Base-by-base conservation (phyloP, 805 yeast species). In the Starmerella lactis-condensi region DNA sequence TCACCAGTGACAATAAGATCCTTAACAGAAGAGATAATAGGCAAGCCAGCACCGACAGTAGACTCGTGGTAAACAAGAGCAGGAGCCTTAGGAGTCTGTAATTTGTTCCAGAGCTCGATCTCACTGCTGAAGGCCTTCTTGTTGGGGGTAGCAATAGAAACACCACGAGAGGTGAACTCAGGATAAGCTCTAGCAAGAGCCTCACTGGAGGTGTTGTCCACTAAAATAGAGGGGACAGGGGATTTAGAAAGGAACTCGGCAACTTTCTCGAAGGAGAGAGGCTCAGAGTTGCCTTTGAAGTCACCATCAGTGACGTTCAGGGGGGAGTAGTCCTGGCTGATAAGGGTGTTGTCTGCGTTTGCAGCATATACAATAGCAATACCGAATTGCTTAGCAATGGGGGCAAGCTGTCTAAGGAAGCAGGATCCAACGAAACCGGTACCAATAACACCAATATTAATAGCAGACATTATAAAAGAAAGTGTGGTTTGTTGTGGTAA, bases 1-100 rank as follows among this genome's bases (percentile, higher is more conserved):
- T 89, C 99, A 42, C 98, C 98, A 32, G 98, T 89, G 38, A 69
- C 67, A 26, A 89, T 64, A 57, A 85, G 65, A 53, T 89, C 98
- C 50, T 72, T 77, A 49, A 89, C 61, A 31, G 94, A 76, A 29
- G 81, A 74, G 46, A 89, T 73, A 39, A 89, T 71, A 37, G 99
- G 99, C 53, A 89, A 65, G 35, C 96, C 99, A 26, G 99, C 99
- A 51, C 96, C 96, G 36, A 89, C 96, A 6, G 95, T 81, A 30
- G 98, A 92, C 64, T 89, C 99, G 51, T 89, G 98, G 64, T 82
- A 85, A 27, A 82, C 92, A 40, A 85, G 63, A 24, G 81, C 83
- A 30, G 72, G 72, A 28, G 65, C 62, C 28, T 66, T 62, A 24
- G 60, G 56, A 23, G 61, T 64, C 22, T 75, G 65, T 33, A 89